These are phyloP conservation scores for Neonectria magnoliae DNA, from an alignment of 2,329 filamentous ascomycete species.

Conservation along the genomic window DNA sequence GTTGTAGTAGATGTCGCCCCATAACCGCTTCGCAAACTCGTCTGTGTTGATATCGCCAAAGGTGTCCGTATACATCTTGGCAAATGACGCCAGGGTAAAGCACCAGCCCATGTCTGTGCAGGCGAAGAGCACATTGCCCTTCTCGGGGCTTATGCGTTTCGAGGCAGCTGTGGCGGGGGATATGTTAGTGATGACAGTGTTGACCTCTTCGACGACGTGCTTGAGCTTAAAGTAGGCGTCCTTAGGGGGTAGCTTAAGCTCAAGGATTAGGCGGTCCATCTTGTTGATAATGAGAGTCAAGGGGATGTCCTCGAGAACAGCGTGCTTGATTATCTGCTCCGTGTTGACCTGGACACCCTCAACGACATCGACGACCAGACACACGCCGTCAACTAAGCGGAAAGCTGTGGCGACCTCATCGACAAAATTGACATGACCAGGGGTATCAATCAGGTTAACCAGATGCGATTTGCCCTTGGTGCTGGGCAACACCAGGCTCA, in stretches of 20 bases:
- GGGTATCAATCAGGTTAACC: slow-evolving; percentile 94
- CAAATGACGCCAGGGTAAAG: slow-evolving; percentile 93
- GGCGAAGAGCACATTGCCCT: slow-evolving; percentile 97
- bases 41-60: slow-evolving; percentile 83
- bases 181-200: slow-evolving; percentile 91
- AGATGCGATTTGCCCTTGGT: slow-evolving; percentile 95
- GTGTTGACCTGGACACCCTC: slow-evolving; percentile 99
- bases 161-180: slow-evolving; percentile 83
- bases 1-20: slow-evolving; percentile 98
- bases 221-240: slow-evolving; percentile 99
- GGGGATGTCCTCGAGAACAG: slow-evolving; percentile 87
- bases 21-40: slow-evolving; percentile 86
- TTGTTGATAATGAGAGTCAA: slow-evolving; percentile 95
- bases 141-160: slow-evolving; percentile 89
- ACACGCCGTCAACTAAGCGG: slow-evolving; percentile 89
- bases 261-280: slow-evolving; percentile 93
- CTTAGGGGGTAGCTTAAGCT: slow-evolving; percentile 90
- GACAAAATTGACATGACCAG: slow-evolving; percentile 97
- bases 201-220: slow-evolving; percentile 98
- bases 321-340: slow-evolving; percentile 96
- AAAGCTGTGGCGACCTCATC: slow-evolving; percentile 93
- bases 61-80: slow-evolving; percentile 93
- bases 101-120: slow-evolving; percentile 96
- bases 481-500: slow-evolving; percentile 89
- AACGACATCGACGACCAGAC: slow-evolving; percentile 93